Base-by-base conservation (phyloP, 768 basidiomycete species). In the Lactifluus subvellereus region DNA sequence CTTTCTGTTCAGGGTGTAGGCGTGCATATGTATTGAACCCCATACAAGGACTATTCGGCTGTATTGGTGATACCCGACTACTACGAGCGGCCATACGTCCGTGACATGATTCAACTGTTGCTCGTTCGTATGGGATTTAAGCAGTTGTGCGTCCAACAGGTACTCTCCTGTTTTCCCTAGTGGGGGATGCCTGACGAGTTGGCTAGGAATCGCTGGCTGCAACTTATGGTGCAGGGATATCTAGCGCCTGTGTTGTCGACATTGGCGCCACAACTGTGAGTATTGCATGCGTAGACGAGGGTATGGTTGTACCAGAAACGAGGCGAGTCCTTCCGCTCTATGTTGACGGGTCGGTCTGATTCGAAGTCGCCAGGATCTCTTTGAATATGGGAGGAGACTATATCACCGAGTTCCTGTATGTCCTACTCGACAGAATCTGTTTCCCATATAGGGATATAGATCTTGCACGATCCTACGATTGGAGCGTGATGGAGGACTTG, bases 211-310 rank as follows among this genome's bases (percentile, higher is more conserved):
- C 93, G 4, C 78, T 96, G 45, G 90, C 91, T 38, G 94, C 95
- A 4, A 93, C 93, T 0, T 98, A 95, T 71, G 95, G 95, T 22
- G 94, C 96, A 7, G 96, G 96, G 7, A 86, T 98, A 56, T 92
- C 92, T 0, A 89, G 86, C 69, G 97, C 95, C 11, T 98, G 97
- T 70, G 91, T 99, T 5, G 90, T 99, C 40, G 93, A 99, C 72
- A 87, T 98, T 55, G 97, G 97, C 3, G 90, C 96, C 13, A 80
- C 78, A 16, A 84, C 80, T 59, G 94, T 91, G 1, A 92, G 84
- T 62, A 84, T 99, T 47, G 86, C 94, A 0, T 98, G 95, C 71
- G 89, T 98, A 2, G 97, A 98, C 61, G 97, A 99, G 69, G 97
- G 97, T 2, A 71, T 94, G 54, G 83, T 99, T 22, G 76, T 94